Conservation (phyloP, 192 early-diverging fungal genomes). For the Gonapodya sp. region DNA sequence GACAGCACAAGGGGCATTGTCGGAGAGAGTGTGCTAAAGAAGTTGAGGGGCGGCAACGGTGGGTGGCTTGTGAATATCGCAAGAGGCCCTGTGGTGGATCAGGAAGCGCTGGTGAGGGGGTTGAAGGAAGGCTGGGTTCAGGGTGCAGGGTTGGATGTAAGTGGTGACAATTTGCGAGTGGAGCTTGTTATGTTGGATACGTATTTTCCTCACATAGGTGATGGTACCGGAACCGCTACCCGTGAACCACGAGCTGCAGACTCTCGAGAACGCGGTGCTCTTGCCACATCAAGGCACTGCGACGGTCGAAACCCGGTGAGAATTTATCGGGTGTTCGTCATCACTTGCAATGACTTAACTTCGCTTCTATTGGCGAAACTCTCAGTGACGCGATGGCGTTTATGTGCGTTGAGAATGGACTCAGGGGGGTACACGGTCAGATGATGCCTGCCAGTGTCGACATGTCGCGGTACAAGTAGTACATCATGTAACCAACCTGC, state of each 20-base stretch:
- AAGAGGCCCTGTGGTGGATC: conserved; percentile 29
- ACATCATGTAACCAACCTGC: no score
- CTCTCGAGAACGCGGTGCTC: neutral
- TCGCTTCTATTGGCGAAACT: neutral
- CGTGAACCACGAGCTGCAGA: neutral
- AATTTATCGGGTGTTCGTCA: neutral
- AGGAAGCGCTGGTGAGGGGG: conserved; percentile 26
- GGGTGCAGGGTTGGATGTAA: conserved; percentile 37
- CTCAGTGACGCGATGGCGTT: neutral
- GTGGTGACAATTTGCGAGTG: neutral
- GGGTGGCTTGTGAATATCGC: conserved; percentile 30
- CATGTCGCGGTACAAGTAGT: neutral
- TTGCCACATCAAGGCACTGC: neutral
- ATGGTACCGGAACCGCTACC: neutral
- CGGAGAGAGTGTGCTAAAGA: neutral
- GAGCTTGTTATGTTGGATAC: neutral
- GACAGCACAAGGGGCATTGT: neutral
- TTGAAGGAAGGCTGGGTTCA: conserved; percentile 26
- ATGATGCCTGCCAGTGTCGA: neutral
- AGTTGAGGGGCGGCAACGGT: conserved; percentile 17
- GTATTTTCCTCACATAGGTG: neutral
- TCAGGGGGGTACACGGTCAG: neutral
- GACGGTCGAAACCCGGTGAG: neutral
- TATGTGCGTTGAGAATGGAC: neutral
- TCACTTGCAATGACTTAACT: neutral